Conservation (phyloP, 2,329 filamentous ascomycete species). For the Pseudocercospora eumusae region DNA sequence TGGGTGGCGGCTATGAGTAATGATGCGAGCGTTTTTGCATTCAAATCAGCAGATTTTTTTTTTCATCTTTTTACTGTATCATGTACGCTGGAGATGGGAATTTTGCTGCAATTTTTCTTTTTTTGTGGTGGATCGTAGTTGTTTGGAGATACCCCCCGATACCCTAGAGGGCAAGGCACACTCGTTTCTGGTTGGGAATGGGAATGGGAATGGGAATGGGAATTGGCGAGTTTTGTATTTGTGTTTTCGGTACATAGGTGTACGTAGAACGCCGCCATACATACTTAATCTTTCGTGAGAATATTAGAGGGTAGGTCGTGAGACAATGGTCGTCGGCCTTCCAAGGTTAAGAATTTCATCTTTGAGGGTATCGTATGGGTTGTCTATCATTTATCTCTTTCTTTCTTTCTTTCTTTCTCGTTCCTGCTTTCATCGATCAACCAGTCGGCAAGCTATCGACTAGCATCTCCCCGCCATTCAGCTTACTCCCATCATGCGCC, state of each 20-base stretch:
- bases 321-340: not conserved
- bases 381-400: constrained; percentile 20
- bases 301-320: too few relatives aligned
- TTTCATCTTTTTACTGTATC: too few relatives aligned
- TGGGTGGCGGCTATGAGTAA: not conserved
- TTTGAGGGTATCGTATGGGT: constrained; percentile 18
- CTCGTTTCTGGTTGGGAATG: not conserved
- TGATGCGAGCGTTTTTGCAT: not conserved
- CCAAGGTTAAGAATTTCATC: not conserved
- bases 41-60: not conserved
- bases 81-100: constrained; percentile 3
- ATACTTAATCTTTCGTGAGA: constrained; percentile 8
- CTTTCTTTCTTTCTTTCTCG: not conserved
- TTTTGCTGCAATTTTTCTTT: constrained; percentile 3
- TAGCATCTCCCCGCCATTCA: constrained; percentile 35
- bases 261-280: constrained; percentile 10
- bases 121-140: constrained; percentile 3
- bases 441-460: constrained; percentile 33
- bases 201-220: not conserved
- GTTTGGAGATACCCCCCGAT: constrained; percentile 15
- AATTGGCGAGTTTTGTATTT: not conserved
- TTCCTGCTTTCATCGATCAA: constrained; percentile 31
- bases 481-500: constrained; percentile 8
- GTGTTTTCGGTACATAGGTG: constrained; percentile 11
- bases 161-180: constrained; percentile 8